Base-by-base conservation (phyloP, 2,329 filamentous ascomycete genomes). In the Sporothrix inflata region DNA sequence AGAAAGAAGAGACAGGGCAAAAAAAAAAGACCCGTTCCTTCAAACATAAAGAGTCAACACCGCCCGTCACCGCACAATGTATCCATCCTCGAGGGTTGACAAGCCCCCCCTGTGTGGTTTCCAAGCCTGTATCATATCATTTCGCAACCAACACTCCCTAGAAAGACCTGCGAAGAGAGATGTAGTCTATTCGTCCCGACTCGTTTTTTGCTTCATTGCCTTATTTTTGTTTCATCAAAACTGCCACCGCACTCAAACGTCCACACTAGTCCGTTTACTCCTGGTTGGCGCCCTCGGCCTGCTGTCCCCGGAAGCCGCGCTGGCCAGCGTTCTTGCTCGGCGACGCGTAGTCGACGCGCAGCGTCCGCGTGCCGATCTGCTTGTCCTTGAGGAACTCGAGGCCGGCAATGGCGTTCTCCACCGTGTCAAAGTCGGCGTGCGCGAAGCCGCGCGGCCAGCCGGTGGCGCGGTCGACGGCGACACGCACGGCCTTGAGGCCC, bases 381-480 rank as follows among this genome's bases (percentile, higher is more conserved):
- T 88, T 88, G 27, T 82, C 81, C 69, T 80, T 1, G 51, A 97
- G 83, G 16, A 84, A 75, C 71, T 89, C 86, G 77, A 83, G 83
- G 0, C 88, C 94, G 74, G 83, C 83, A 71, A 82, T 77, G n/a
- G 93, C 92, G 74, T 88, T 89, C 74, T 89, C 86, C 51, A 90
- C 79, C 76, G 92, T 88, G 57, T 87, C 78, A 80, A 97, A 97
- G 79, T 97, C 93, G 66, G 91, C 91, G 79, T 97, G 94, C 24
- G 91, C 92, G 79, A 96, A 97, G 74, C 94, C 94, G 79, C 92
- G 87, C 49, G 92, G 92, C 82, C 92, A 91, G 61, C 94, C 94
- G 7, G 92, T 94, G 75, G 89, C 86, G 77, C 92, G 88, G 82
- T 97, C 93, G 77, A 96, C 91, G 69, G 94, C 92, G 71, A 97